Percentiles rank a stretch among this genome's conserved stretches.
phyloP scores from a whole-genome alignment of 2,329 filamentous ascomycete species.

The Colletotrichum camelliae region DNA sequence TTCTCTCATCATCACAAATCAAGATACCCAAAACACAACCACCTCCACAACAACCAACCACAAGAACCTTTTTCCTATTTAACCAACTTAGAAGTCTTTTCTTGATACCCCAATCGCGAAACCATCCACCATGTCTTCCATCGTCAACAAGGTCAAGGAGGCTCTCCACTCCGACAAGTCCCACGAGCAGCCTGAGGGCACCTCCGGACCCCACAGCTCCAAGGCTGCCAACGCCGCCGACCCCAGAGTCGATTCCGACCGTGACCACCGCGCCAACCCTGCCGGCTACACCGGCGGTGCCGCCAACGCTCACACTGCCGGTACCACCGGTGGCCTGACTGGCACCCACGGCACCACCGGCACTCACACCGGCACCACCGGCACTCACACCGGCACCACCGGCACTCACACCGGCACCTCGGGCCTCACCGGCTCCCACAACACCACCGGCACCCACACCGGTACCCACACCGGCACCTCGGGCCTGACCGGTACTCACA shows the following conservation, averaged over 20 bases:
- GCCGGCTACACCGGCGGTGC: conserved; percentile 34
- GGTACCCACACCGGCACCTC: conserved; percentile 28
- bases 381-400: too few species aligned
- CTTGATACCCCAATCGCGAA: conserved; percentile 21
- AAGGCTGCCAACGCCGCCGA: conserved; percentile 53
- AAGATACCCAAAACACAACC: conserved; percentile 21
- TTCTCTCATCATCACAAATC: conserved; percentile 21
- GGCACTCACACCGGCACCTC: too few species aligned
- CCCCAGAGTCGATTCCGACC: conserved; percentile 57
- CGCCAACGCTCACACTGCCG: conserved; percentile 13
- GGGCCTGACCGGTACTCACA: conserved; percentile 27
- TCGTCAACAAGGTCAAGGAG: conserved; percentile 67
- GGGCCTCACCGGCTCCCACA: conserved; percentile 41
- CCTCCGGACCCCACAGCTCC: conserved; percentile 38
- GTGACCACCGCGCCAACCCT: conserved; percentile 43
- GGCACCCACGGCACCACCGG: conserved; percentile 28
- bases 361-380: too few species aligned
- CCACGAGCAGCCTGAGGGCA: conserved; percentile 27
- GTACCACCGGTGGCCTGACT: conserved; percentile 4
- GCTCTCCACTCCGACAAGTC: conserved; percentile 51
- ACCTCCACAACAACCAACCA: conserved; percentile 4
- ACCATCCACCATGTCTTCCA: conserved; percentile 55
- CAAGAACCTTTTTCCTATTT: not conserved
- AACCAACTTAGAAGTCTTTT: not conserved
- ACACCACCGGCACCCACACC: conserved; percentile 45